A percentile compares a stretch with the other conserved stretches of the same genome.
Conservation (phyloP, 2,329 filamentous ascomycete genomes). For the Pseudocercospora cruenta region DNA sequence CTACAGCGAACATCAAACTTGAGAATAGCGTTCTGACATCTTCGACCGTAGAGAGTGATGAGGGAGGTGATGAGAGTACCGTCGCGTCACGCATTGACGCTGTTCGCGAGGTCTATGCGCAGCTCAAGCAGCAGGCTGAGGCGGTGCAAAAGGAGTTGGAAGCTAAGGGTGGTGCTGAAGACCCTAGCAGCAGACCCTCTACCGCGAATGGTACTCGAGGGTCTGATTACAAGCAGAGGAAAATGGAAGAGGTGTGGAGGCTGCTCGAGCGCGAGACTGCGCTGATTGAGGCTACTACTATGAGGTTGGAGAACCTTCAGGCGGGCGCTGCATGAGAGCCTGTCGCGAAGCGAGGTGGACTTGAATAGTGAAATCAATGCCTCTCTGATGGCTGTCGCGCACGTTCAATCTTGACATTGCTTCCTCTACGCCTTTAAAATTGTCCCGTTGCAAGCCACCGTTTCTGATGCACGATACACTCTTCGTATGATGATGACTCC, state of each 20-base stretch:
- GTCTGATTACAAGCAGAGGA: conserved; percentile 62
- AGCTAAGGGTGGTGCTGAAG: conserved; percentile 20
- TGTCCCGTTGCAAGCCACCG: too few relatives aligned
- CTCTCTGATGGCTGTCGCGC: not conserved
- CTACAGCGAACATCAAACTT: conserved; percentile 35
- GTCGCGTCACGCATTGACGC: conserved; percentile 30
- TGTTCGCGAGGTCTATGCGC: conserved; percentile 33
- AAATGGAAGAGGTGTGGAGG: conserved; percentile 65
- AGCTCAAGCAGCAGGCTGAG: conserved; percentile 34
- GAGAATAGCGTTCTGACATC: conserved; percentile 30
- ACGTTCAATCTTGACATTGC: too few relatives aligned
- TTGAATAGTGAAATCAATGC: not conserved
- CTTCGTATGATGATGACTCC: too few relatives aligned
- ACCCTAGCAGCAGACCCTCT: conserved; percentile 33
- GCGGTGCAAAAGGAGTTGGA: conserved; percentile 38
- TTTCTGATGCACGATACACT: too few relatives aligned
- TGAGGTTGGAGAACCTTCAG: conserved; percentile 61
- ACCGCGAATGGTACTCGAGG: conserved; percentile 54
- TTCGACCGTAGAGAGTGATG: conserved; percentile 16
- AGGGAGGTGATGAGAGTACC: conserved; percentile 16
- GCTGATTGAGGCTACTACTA: conserved; percentile 68
- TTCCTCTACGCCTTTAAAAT: too few relatives aligned
- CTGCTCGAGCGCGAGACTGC: conserved; percentile 69
- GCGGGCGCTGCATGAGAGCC: not conserved
- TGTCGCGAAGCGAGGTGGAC: not conserved